Conservation (phyloP, 2,329 filamentous ascomycete species). For the Tolypocladium cylindrosporum region DNA sequence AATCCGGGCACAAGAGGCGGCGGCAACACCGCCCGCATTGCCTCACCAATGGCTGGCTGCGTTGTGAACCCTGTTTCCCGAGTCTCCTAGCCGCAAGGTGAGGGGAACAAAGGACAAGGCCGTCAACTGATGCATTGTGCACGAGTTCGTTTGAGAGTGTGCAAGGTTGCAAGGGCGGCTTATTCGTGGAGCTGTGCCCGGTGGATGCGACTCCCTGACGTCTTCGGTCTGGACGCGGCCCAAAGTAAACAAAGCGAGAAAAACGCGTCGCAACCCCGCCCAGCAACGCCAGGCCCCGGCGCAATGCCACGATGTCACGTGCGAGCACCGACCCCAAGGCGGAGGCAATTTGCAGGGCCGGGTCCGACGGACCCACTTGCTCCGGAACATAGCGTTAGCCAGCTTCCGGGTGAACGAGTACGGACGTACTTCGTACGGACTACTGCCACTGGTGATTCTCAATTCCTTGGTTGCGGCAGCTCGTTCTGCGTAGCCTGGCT, state of each 20-base stretch:
- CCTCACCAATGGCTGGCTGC: neutral
- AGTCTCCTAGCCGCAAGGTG: constrained; percentile 13
- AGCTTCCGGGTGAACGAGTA: too few species aligned
- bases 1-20: constrained; percentile 3
- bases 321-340: neutral
- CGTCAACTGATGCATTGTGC: constrained; percentile 12
- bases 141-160: constrained; percentile 15
- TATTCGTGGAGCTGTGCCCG: neutral
- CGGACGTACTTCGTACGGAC: neutral
- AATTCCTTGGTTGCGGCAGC: neutral
- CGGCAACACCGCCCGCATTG: neutral
- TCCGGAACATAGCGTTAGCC: neutral
- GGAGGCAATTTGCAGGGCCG: neutral
- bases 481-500: neutral
- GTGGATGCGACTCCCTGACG: neutral
- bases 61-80: neutral
- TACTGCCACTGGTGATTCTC: neutral
- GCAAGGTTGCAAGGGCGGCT: constrained; percentile 6
- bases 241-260: constrained; percentile 12
- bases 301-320: constrained; percentile 10
- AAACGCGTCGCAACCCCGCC: constrained; percentile 9
- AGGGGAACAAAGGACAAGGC: constrained; percentile 14
- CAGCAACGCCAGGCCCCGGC: constrained; percentile 3
- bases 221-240: neutral
- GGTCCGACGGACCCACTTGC: neutral